Base-by-base conservation (phyloP, 495 filamentous ascomycete genomes). In the Aspergillus cristatus region DNA sequence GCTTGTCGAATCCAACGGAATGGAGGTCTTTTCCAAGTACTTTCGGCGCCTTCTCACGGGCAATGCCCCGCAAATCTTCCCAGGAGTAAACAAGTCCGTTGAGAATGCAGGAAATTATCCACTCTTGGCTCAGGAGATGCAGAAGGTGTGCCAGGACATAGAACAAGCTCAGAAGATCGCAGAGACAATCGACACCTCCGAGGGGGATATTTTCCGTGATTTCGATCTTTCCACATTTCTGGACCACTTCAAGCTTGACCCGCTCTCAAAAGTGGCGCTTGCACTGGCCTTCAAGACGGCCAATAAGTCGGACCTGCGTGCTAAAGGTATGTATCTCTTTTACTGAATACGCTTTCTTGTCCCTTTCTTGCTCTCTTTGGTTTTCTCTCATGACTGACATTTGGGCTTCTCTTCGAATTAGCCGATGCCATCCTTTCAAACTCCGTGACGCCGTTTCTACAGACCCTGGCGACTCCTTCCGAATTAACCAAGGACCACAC, bases 11-110 rank as follows among this genome's bases (percentile, higher is more conserved):
- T 86, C 87, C 44, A 78, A 91, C 89, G 86, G 86, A 55, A 95
- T 95, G 88, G 89, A 94, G 68, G 86, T 91, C 48, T 95, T 83
- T 62, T 74, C 81, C 25, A 93, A 82, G 67, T 95, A 89, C 61
- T 93, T 95, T 62, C 78, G 82, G 56, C 85, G 88, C 55, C 72
- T 95, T 51, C 73, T 96, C 38, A 80, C 76, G 57, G 75, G 75
- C 53, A 94, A 93, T 74, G 82, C 86, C 42, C 68, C 78, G 35
- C 81, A 86, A 46, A 88, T 96, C 37, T 96, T 94, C 54, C 79
- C 85, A 6, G 74, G 78, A 25, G 60, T 76, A 26, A 84, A 73
- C 50, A 74, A 86, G 55, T 69, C 74, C 34, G 73, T 78, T 38
- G 75, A 84, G 36, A 84, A 80, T 65, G 69, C 81, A 13, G 79